Percentiles rank a stretch among this genome's conserved stretches.
These are phyloP conservation scores for Murraya paniculata DNA, from an alignment of 345 rosid genomes.

Conservation along the genomic window DNA sequence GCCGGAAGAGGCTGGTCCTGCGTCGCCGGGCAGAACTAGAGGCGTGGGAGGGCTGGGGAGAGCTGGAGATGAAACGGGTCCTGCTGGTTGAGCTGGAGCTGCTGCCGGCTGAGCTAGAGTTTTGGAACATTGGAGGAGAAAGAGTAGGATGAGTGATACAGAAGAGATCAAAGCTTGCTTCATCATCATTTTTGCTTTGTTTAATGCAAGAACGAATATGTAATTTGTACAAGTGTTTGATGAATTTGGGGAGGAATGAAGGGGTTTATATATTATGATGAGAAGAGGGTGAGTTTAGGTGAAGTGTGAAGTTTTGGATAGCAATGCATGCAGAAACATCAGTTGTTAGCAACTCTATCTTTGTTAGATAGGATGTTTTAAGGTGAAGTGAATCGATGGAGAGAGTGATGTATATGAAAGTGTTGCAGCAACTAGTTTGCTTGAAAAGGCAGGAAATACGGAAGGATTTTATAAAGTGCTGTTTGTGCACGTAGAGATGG, in stretches of 20 bases:
- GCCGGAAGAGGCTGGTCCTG: conserved; percentile 11
- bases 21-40: conserved; percentile 19
- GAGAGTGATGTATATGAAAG: neutral
- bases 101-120: conserved; percentile 26
- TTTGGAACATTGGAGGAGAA: conserved; percentile 20
- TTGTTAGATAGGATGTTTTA: neutral
- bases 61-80: neutral
- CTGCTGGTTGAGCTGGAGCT: conserved; percentile 10
- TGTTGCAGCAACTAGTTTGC: conserved; percentile 1
- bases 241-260: neutral
- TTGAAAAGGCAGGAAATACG: neutral
- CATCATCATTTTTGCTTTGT: neutral
- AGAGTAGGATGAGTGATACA: conserved; percentile 18
- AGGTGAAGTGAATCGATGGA: conserved; percentile 5
- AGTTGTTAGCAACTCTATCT: conserved; percentile 17
- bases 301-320: conserved; percentile 8
- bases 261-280: neutral
- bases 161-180: neutral
- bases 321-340: neutral
- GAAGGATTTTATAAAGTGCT: neutral
- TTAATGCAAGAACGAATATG: neutral
- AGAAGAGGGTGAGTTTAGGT: neutral
- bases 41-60: conserved; percentile 14
- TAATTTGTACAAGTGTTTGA: neutral
- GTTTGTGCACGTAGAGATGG: neutral